Evolutionary conservation across 2,329 filamentous ascomycete genomes (phyloP).

Genomic region (Trichoderma guizhouense): DNA sequence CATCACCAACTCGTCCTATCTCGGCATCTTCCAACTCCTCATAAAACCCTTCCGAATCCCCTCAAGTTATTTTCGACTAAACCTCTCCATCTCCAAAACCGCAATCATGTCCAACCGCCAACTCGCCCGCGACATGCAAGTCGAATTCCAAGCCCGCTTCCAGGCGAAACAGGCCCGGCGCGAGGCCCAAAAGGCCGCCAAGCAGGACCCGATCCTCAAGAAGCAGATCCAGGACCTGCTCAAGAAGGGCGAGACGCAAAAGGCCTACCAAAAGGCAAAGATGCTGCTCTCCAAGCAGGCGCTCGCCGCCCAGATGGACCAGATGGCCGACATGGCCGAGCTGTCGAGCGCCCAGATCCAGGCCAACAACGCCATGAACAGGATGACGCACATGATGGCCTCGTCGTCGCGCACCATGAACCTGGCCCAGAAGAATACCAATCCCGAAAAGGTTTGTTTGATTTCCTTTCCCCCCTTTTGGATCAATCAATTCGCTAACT

Average conservation of each 20-base stretch:
- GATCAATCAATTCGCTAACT: not conserved
- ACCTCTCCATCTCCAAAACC: not conserved
- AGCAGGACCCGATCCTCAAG: slow-evolving; percentile 58
- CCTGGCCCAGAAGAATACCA: slow-evolving; percentile 55
- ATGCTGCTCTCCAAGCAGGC: slow-evolving; percentile 61
- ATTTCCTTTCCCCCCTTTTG: not conserved
- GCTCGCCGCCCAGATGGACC: slow-evolving; percentile 61
- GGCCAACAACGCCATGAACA: slow-evolving; percentile 63
- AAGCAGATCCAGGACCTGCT: slow-evolving; percentile 62
- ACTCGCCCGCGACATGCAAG: slow-evolving; percentile 57
- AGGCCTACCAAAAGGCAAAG: slow-evolving; percentile 62
- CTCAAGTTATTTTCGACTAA: too few relatives aligned
- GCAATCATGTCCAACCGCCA: slow-evolving; percentile 55
- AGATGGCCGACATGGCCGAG: slow-evolving; percentile 63
- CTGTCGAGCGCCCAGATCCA: slow-evolving; percentile 59
- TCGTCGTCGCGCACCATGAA: slow-evolving; percentile 58
- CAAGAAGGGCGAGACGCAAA: slow-evolving; percentile 61
- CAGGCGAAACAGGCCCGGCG: slow-evolving; percentile 61
- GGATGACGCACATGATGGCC: slow-evolving; percentile 62
- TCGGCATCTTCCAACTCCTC: not conserved
- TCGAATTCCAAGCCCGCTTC: slow-evolving; percentile 62
- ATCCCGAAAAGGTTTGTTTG: slow-evolving; percentile 51
- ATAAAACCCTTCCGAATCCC: too few relatives aligned
- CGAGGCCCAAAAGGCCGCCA: slow-evolving; percentile 58
- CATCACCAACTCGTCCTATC: not conserved